Evolutionary conservation across 106 monocot species (phyloP).

Genomic region (Narthecium ossifragum): DNA sequence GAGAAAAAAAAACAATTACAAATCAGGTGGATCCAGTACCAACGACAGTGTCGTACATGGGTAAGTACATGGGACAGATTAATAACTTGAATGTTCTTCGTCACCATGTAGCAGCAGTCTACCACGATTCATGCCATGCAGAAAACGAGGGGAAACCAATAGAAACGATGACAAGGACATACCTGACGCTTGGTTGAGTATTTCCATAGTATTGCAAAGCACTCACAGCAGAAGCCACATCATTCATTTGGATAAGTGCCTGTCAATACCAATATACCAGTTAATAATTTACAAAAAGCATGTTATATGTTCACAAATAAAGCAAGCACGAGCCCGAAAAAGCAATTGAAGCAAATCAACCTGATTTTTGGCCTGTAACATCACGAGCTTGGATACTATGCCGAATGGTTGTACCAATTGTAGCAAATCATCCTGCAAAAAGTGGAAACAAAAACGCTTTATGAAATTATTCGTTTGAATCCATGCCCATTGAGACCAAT

Average conservation of each 20-base stretch:
- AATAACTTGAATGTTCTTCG: no score
- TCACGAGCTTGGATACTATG: conserved; percentile 24
- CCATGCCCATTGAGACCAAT: neutral
- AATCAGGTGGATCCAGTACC: no score
- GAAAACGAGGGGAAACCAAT: no score
- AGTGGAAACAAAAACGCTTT: neutral
- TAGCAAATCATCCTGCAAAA: conserved; percentile 24
- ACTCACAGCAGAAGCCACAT: conserved; percentile 25
- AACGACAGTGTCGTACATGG: no score
- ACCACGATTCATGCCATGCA: no score
- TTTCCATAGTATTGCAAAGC: conserved; percentile 27
- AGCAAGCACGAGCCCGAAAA: neutral
- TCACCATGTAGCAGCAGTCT: no score
- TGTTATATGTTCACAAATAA: neutral
- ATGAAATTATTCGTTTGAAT: neutral
- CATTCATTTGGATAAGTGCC: conserved; percentile 50
- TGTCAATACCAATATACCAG: no score
- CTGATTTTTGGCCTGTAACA: conserved; percentile 39
- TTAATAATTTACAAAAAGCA: neutral
- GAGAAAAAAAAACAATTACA: no score
- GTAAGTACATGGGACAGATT: no score
- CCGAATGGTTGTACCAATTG: conserved; percentile 38
- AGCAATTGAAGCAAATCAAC: conserved; percentile 3
- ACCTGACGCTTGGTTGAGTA: conserved; percentile 39
- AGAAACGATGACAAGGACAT: neutral